Conservation (phyloP, 129 eudicot species). For the Pulicaria dysenterica region DNA sequence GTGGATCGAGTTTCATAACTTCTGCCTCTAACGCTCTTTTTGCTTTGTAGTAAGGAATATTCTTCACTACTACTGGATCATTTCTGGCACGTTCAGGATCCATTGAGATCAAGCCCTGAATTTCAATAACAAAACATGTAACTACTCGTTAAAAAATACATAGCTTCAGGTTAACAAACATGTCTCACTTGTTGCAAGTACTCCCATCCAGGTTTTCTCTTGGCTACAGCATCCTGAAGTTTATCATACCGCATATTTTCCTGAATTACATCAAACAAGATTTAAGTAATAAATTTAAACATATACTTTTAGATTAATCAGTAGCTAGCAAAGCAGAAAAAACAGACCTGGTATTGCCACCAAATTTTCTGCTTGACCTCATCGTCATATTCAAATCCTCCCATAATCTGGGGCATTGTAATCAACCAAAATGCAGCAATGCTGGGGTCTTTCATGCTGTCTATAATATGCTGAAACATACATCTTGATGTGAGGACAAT, state of each 20-base stretch:
- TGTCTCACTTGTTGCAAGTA: conserved; percentile 78
- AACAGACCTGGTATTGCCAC: conserved; percentile 90
- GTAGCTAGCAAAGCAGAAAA: background rate
- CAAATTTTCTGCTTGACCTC: conserved; percentile 93
- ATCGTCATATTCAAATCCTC: conserved; percentile 82
- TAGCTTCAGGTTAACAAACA: conserved; percentile 17
- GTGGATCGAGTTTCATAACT: conserved; percentile 91
- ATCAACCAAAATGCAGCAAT: conserved; percentile 97
- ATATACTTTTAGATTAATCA: background rate
- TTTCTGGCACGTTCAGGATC: conserved; percentile 88
- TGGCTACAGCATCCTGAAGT: conserved; percentile 79
- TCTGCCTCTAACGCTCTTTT: conserved; percentile 68
- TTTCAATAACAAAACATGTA: conserved; percentile 9
- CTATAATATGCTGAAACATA: conserved; percentile 68
- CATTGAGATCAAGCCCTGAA: conserved; percentile 72
- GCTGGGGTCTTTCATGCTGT: conserved; percentile 97
- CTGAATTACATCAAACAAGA: conserved; percentile 36
- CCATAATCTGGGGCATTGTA: conserved; percentile 89
- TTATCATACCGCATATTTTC: conserved; percentile 91
- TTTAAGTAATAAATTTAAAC: conserved; percentile 1
- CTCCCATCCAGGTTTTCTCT: conserved; percentile 94
- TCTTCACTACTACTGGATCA: conserved; percentile 83
- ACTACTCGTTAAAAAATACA: conserved; percentile 8
- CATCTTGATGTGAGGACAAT: conserved; percentile 15
- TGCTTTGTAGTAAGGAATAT: conserved; percentile 75